A percentile compares a stretch with the other conserved stretches of the same genome.
phyloP scores from a whole-genome alignment of 345 rosid species.

The Citrus medica region DNA sequence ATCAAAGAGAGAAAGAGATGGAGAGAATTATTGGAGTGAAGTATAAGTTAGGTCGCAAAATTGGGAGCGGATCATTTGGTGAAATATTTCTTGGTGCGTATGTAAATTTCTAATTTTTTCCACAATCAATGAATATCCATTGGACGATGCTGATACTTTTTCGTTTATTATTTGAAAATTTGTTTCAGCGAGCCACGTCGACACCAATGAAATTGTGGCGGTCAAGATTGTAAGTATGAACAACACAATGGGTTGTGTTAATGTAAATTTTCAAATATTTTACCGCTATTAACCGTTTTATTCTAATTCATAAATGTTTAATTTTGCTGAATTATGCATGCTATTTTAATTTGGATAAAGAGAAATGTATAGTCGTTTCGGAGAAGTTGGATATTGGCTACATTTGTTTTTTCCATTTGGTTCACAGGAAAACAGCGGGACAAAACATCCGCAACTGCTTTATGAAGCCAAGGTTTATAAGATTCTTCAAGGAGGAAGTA shows the following conservation, averaged over 20 bases:
- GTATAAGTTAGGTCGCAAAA: slow-evolving; percentile 61
- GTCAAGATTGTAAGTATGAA: slow-evolving; percentile 59
- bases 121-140: not conserved
- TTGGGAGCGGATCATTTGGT: slow-evolving; percentile 78
- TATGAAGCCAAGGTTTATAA: slow-evolving; percentile 62
- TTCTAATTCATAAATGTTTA: not conserved
- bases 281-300: not conserved
- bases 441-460: slow-evolving; percentile 57
- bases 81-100: slow-evolving; percentile 60
- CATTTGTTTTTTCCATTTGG: not conserved
- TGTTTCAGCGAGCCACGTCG: slow-evolving; percentile 56
- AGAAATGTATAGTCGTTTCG: not conserved
- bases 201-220: slow-evolving; percentile 61
- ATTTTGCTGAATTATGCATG: not conserved
- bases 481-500: slow-evolving; percentile 64
- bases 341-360: not conserved
- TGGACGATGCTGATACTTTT: not conserved
- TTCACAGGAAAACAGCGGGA: slow-evolving; percentile 52
- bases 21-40: slow-evolving; percentile 56
- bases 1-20: slow-evolving; percentile 15
- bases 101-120: not conserved
- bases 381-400: not conserved
- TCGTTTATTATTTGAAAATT: not conserved
- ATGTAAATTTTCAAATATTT: not conserved
- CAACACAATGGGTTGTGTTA: not conserved